Evolutionary conservation across 306 rosid genomes (phyloP).

Genomic region (Nissolia schottii): DNA sequence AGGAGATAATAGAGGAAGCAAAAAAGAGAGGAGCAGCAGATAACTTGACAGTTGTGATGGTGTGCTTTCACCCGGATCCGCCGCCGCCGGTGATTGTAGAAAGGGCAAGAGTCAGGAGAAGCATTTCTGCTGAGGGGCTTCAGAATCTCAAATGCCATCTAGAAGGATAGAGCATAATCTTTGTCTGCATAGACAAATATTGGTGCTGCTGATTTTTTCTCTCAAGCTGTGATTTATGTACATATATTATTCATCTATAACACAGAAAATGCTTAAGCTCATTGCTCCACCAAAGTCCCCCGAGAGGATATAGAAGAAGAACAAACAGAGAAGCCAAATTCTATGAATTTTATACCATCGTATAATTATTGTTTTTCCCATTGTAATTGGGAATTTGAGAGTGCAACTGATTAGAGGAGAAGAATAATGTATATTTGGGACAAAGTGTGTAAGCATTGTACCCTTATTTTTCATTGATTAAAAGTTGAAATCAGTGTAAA

Average conservation of each 20-base stretch:
- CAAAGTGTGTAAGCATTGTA: conserved; percentile 5
- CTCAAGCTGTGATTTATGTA: conserved; percentile 23
- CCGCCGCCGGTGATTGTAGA: conserved; percentile 58
- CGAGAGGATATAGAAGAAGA: conserved; percentile 20
- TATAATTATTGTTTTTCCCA: conserved; percentile 27
- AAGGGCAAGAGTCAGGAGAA: conserved; percentile 65
- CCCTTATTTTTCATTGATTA: background rate
- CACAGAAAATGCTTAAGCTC: background rate
- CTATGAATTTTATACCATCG: conserved; percentile 2
- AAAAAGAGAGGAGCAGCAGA: conserved; percentile 63
- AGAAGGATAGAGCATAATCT: conserved; percentile 37
- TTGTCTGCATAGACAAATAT: conserved; percentile 8
- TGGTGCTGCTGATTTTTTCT: conserved; percentile 18
- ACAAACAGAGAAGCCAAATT: conserved; percentile 19
- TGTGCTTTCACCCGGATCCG: conserved; percentile 74
- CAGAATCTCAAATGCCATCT: conserved; percentile 60
- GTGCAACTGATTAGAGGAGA: background rate
- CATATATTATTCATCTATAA: conserved; percentile 37
- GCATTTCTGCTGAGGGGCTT: conserved; percentile 88
- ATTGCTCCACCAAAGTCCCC: conserved; percentile 9
- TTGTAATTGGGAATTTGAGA: conserved; percentile 12
- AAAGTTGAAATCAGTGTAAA: background rate
- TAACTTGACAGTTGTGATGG: conserved; percentile 77
- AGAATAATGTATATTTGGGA: conserved; percentile 18
- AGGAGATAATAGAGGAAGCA: conserved; percentile 81